phyloP scores from a whole-genome alignment of 805 yeast genomes.

The Wickerhamiella slavikovae region DNA sequence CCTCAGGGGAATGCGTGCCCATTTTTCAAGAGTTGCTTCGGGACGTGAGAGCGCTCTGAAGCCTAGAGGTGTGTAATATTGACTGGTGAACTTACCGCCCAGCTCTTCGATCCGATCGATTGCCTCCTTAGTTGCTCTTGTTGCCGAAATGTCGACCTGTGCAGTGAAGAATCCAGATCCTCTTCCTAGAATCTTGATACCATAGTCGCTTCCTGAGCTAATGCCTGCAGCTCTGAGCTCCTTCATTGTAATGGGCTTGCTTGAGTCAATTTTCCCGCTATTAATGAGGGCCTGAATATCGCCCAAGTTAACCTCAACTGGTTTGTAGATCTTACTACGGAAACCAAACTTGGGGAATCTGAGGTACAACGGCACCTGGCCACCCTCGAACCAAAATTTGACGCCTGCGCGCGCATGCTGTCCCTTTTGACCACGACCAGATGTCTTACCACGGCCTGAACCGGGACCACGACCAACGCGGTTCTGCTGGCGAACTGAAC shows the following conservation, averaged over 20 bases:
- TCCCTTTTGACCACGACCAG: constrained; percentile 97
- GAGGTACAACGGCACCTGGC: constrained; percentile 82
- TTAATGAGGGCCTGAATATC: constrained; percentile 54
- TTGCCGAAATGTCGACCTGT: constrained; percentile 61
- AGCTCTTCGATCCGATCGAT: constrained; percentile 47
- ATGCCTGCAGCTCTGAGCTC: constrained; percentile 59
- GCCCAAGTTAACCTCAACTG: constrained; percentile 37
- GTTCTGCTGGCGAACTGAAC: constrained; percentile 19
- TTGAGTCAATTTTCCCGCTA: constrained; percentile 37
- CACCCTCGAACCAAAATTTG: constrained; percentile 94
- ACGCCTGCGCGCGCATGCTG: constrained; percentile 89
- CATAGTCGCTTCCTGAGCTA: constrained; percentile 52
- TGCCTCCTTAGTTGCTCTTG: constrained; percentile 59
- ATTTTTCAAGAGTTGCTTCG: constrained; percentile 38
- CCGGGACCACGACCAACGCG: constrained; percentile 95
- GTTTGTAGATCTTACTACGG: constrained; percentile 20
- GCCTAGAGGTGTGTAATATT: constrained; percentile 45
- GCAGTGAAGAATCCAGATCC: constrained; percentile 27
- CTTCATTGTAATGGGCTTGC: constrained; percentile 40
- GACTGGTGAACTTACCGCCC: constrained; percentile 59
- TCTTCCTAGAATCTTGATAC: constrained; percentile 61
- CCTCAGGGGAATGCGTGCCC: constrained; percentile 63
- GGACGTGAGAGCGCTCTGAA: constrained; percentile 64
- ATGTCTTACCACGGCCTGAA: constrained; percentile 69
- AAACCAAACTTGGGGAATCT: constrained; percentile 80